Percentiles rank a stretch among this genome's conserved stretches.
Conservation (phyloP, 2,329 filamentous ascomycete genomes). For the Helminthosporium solani region DNA sequence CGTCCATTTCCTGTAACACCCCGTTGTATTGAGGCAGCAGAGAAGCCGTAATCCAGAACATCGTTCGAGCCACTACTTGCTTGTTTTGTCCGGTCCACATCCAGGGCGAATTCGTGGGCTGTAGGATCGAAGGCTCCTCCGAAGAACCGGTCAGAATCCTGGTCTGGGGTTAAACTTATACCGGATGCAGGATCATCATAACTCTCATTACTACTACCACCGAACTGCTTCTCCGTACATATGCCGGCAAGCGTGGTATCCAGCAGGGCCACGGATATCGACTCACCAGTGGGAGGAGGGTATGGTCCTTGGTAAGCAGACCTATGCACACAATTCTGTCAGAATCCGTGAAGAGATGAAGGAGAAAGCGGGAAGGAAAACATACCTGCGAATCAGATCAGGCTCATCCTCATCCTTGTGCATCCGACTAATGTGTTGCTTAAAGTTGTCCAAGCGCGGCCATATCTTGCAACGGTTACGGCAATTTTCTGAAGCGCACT, state of each 20-base stretch:
- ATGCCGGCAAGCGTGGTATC: slow-evolving; percentile 37
- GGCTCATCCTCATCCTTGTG: slow-evolving; percentile 55
- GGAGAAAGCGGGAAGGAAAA: not conserved
- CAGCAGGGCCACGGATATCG: slow-evolving; percentile 23
- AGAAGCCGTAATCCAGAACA: not conserved
- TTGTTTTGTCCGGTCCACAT: slow-evolving; percentile 13
- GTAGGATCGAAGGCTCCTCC: slow-evolving; percentile 12
- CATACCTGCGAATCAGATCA: slow-evolving; percentile 51
- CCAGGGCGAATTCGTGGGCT: slow-evolving; percentile 14
- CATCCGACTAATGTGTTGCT: slow-evolving; percentile 70
- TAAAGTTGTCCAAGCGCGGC: slow-evolving; percentile 85
- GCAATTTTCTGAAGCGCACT: slow-evolving; percentile 61
- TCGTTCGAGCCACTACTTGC: not conserved
- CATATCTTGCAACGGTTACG: slow-evolving; percentile 66
- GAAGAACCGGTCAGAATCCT: slow-evolving; percentile 18
- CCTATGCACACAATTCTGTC: slow-evolving; percentile 22
- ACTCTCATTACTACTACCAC: slow-evolving; percentile 17
- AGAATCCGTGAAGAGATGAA: not conserved
- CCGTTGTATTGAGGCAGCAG: not conserved
- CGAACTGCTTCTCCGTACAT: slow-evolving; percentile 21
- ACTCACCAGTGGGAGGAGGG: slow-evolving; percentile 5
- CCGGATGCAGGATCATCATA: slow-evolving; percentile 20
- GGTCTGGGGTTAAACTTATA: slow-evolving; percentile 26
- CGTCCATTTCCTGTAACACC: not conserved
- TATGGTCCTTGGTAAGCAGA: slow-evolving; percentile 20